These are phyloP conservation scores for Pythium rhizo-oryzae DNA, from an alignment of 352 stramenopile genomes.

Conservation along the genomic window DNA sequence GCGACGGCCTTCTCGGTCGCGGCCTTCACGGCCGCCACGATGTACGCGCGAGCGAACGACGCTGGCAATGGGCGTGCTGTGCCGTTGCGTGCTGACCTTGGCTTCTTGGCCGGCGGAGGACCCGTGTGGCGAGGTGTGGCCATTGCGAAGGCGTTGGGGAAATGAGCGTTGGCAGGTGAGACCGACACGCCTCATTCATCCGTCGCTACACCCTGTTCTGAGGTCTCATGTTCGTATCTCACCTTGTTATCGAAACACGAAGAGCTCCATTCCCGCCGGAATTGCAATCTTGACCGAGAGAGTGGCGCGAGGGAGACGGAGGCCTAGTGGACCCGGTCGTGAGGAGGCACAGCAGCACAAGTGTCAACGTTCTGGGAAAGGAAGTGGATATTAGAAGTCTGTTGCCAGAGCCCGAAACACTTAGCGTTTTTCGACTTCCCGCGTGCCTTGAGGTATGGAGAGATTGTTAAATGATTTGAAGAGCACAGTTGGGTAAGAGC, in stretches of 20 bases:
- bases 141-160: not conserved
- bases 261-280: conserved; percentile 5
- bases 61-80: not conserved
- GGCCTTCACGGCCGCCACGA: conserved; percentile 18
- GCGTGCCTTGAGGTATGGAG: no score
- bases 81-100: not conserved
- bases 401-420: no score
- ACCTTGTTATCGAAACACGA: conserved; percentile 11
- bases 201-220: not conserved
- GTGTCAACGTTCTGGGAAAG: no score
- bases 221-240: not conserved
- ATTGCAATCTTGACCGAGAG: not conserved
- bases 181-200: not conserved
- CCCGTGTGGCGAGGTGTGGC: not conserved
- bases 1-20: not conserved
- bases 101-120: not conserved
- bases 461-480: no score
- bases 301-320: no score
- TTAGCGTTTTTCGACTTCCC: no score
- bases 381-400: no score
- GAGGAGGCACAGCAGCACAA: no score
- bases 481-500: no score
- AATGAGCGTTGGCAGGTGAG: not conserved
- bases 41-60: not conserved
- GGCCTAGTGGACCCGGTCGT: no score